phyloP scores from a whole-genome alignment of 371 early-diverging fungal species.

The Chytridium lagenaria region DNA sequence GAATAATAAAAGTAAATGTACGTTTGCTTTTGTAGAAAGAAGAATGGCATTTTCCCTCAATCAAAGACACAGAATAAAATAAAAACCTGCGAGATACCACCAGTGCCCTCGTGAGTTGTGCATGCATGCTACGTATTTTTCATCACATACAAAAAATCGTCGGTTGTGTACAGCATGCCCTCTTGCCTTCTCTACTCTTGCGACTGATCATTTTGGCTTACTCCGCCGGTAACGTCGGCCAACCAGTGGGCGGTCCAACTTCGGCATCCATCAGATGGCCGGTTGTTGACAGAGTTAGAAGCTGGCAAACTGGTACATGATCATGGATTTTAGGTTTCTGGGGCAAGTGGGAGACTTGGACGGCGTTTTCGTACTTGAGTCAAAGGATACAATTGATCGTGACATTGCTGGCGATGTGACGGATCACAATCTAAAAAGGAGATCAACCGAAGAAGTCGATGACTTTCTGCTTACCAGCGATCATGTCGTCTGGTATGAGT shows the following conservation, averaged over 20 bases:
- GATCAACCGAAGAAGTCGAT: background rate
- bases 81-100: too few species aligned
- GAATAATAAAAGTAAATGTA: too few species aligned
- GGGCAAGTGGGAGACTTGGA: constrained; percentile 30
- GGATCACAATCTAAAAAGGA: background rate
- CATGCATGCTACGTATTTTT: too few species aligned
- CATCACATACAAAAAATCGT: too few species aligned
- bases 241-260: constrained; percentile 11
- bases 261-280: background rate
- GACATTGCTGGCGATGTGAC: background rate
- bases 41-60: too few species aligned
- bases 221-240: too few species aligned
- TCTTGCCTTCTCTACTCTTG: background rate
- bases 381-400: background rate
- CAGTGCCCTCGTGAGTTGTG: too few species aligned
- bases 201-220: background rate
- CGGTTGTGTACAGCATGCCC: too few species aligned
- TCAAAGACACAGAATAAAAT: too few species aligned
- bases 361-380: constrained; percentile 22
- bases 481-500: background rate
- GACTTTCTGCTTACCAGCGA: background rate
- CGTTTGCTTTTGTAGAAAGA: too few species aligned
- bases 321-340: constrained; percentile 18
- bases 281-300: background rate
- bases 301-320: background rate